These are phyloP conservation scores for Suillus bovinus DNA, from an alignment of 768 basidiomycete genomes.

Conservation along the genomic window DNA sequence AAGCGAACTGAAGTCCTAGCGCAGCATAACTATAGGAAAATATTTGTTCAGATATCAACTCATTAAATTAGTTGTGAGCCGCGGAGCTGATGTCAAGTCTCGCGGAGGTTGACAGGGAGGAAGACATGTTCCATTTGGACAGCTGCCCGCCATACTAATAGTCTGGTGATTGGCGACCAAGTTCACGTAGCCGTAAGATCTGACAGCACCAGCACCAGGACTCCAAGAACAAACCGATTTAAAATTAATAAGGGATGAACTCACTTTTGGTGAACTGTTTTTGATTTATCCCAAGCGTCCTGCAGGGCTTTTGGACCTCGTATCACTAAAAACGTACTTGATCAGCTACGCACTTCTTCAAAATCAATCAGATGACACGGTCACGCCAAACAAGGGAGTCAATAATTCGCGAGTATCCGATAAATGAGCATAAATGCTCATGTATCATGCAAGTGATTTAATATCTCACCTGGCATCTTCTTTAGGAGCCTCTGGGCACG, in stretches of 20 bases:
- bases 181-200: not conserved
- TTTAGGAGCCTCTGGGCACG: slow-evolving; percentile 74
- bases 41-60: slow-evolving; percentile 1
- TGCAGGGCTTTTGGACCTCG: slow-evolving; percentile 80
- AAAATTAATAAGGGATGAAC: slow-evolving; percentile 23
- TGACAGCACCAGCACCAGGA: not conserved
- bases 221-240: not conserved
- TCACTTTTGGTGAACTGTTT: slow-evolving; percentile 93
- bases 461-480: slow-evolving; percentile 66
- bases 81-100: not conserved
- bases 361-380: slow-evolving; percentile 8
- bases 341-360: not conserved
- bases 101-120: not conserved
- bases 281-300: slow-evolving; percentile 83
- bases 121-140: not conserved
- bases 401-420: not conserved
- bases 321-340: slow-evolving; percentile 51
- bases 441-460: not conserved
- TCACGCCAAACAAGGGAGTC: not conserved
- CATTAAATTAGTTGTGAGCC: slow-evolving; percentile 5
- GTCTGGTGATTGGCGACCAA: not conserved
- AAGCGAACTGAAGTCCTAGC: slow-evolving; percentile 68
- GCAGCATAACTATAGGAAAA: slow-evolving; percentile 61
- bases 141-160: no score
- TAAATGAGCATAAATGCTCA: not conserved